Base-by-base conservation (phyloP, 768 basidiomycete species). In the Trametes sanguinea region DNA sequence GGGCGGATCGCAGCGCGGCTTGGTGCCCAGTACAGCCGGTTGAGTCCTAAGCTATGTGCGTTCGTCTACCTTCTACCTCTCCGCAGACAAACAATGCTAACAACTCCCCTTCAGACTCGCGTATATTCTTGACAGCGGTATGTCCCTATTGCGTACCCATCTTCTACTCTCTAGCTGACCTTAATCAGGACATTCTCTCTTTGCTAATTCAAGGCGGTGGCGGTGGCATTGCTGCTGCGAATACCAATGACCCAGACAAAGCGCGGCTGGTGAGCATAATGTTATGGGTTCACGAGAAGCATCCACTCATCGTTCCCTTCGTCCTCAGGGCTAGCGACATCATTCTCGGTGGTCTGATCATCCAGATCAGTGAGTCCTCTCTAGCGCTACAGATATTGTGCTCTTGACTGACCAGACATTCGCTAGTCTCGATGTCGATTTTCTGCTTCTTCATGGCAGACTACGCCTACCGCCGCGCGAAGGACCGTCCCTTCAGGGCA, bases 11-110 rank as follows among this genome's bases (percentile, higher is more conserved):
- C 85, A 17, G 51, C 62, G 2, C 67, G 65, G 0, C 66, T 85
- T 0, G 85, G 85, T 0, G 57, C 75, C 0, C 66, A 71, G 22
- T 87, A 84, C 68, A 85, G 83, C 65, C 77, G 84, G 1, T 70
- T 87, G n/a, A 65, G 57, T 7, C 74, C 77, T 0, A 67, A 52
- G 43, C 35, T 54, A 48, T 76, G 76, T 73, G 54, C 30, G 10
- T 30, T 27, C 7, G 10, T 9, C 35, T 7, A 33, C 10, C n/a
- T 10, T n/a, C 22, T 22, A 22, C 22, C 22, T 22, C 22, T 22
- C 22, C 22, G 22, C 22, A 22, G 22, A 22, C 22, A 22, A 22
- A 22, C 22, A 22, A 22, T 22, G 22, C 22, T 22, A 22, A 22
- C 22, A 22, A 22, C 22, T 22, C 1, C 22, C 22, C 22, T 22